These are phyloP conservation scores for Meira nashicola DNA, from an alignment of 1,284 basidiomycete species.

Conservation along the genomic window DNA sequence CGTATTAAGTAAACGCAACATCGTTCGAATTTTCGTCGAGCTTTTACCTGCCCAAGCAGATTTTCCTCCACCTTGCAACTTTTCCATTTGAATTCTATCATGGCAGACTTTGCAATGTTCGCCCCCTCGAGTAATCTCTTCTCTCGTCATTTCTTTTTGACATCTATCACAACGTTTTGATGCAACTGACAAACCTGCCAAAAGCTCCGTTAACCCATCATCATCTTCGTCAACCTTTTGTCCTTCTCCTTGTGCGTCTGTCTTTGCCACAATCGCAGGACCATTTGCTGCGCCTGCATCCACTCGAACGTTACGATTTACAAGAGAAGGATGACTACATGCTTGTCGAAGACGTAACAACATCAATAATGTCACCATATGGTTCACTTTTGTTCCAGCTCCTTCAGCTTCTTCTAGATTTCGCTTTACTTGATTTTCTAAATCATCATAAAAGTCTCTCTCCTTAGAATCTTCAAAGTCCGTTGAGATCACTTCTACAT, in stretches of 20 bases:
- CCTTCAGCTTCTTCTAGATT: slow-evolving; percentile 54
- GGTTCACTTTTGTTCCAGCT: slow-evolving; percentile 60
- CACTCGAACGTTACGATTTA: slow-evolving; percentile 20
- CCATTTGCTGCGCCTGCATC: slow-evolving; percentile 21
- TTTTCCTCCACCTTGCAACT: slow-evolving; percentile 40
- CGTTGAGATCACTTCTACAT: slow-evolving; percentile 65
- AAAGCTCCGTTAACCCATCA: slow-evolving; percentile 71
- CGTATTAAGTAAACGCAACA: slow-evolving; percentile 67
- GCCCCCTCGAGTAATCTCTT: background rate
- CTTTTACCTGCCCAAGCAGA: slow-evolving; percentile 61
- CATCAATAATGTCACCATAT: slow-evolving; percentile 78
- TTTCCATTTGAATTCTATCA: slow-evolving; percentile 18
- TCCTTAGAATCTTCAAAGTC: slow-evolving; percentile 60
- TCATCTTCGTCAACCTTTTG: slow-evolving; percentile 23
- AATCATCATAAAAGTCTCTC: slow-evolving; percentile 70
- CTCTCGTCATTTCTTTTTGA: slow-evolving; percentile 1
- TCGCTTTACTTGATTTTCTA: slow-evolving; percentile 70
- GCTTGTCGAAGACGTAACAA: slow-evolving; percentile 77
- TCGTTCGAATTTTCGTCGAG: slow-evolving; percentile 76
- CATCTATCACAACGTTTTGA: slow-evolving; percentile 46
- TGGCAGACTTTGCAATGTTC: slow-evolving; percentile 36
- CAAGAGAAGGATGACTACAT: slow-evolving; percentile 43
- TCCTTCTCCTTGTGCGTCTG: slow-evolving; percentile 8
- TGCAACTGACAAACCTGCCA: slow-evolving; percentile 62
- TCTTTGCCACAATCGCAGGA: background rate